These are phyloP conservation scores for Cryptococcus hybrid DNA, from an alignment of 1,284 basidiomycete genomes.

Conservation along the genomic window DNA sequence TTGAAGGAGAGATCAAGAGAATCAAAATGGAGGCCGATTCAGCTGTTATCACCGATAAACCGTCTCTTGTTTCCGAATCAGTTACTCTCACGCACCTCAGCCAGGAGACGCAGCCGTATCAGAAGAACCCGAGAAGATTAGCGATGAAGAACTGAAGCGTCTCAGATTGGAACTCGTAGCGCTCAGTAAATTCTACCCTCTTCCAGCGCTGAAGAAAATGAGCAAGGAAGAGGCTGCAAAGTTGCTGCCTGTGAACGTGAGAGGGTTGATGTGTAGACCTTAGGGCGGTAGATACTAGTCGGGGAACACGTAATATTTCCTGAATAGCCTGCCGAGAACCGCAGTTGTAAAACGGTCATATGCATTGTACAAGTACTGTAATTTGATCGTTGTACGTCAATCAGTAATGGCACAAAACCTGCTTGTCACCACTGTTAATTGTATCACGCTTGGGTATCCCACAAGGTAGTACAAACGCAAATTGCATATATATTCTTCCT, in stretches of 20 bases:
- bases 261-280: slow-evolving; percentile 28
- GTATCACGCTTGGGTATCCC: too few species aligned
- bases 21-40: not conserved
- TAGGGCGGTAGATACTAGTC: not conserved
- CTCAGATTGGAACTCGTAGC: slow-evolving; percentile 44
- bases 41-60: not conserved
- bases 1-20: not conserved
- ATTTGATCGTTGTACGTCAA: too few species aligned
- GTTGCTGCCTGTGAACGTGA: slow-evolving; percentile 39
- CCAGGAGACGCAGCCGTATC: not conserved
- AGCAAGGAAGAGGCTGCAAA: slow-evolving; percentile 31
- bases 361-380: too few species aligned
- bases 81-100: not conserved
- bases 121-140: not conserved
- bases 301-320: too few species aligned
- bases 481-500: too few species aligned
- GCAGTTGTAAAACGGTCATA: too few species aligned
- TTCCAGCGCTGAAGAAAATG: slow-evolving; percentile 44
- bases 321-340: too few species aligned
- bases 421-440: too few species aligned
- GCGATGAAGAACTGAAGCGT: slow-evolving; percentile 17
- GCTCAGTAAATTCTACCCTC: slow-evolving; percentile 45
- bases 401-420: too few species aligned
- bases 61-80: too few species aligned
- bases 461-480: too few species aligned